Conservation (phyloP, 163 green algal species). For the Chloroidium sp. region DNA sequence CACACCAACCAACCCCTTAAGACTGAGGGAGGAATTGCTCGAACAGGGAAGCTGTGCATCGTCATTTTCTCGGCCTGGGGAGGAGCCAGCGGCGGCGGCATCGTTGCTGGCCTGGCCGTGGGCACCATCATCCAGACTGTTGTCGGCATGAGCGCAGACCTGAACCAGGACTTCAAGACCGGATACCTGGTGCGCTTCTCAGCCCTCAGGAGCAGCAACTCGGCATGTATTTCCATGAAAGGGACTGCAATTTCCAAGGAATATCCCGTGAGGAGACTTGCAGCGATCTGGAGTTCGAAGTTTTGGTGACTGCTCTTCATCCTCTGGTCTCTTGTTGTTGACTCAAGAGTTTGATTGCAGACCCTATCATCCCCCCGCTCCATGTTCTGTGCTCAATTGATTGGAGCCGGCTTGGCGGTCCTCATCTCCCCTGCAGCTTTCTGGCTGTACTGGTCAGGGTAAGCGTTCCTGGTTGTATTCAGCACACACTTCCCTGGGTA, state of each 20-base stretch:
- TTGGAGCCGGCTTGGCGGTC: neutral
- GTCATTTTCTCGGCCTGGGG: constrained; percentile 39
- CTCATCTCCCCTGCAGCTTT: neutral
- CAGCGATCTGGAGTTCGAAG: too few species aligned
- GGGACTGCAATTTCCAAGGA: too few species aligned
- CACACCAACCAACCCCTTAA: neutral
- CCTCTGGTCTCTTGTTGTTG: neutral
- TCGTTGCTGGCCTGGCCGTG: constrained; percentile 28
- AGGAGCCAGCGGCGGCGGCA: constrained; percentile 18
- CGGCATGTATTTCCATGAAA: too few species aligned
- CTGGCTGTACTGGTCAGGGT: constrained; percentile 6
- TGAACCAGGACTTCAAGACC: constrained; percentile 32
- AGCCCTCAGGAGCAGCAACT: neutral
- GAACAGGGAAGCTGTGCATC: constrained; percentile 35
- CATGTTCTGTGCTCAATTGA: constrained; percentile 32
- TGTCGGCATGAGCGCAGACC: neutral
- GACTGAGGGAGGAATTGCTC: neutral
- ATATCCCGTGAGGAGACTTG: too few species aligned
- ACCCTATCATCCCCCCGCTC: constrained; percentile 34
- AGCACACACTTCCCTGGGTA: too few species aligned
- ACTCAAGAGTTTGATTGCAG: neutral
- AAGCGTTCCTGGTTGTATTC: neutral
- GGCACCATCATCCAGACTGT: constrained; percentile 28
- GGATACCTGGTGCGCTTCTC: constrained; percentile 21
- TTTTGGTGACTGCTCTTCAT: neutral